Evolutionary conservation across 768 basidiomycete genomes (phyloP), one percentile per base, ranked within the genome.

Genomic region (Obba rivulosa): DNA sequence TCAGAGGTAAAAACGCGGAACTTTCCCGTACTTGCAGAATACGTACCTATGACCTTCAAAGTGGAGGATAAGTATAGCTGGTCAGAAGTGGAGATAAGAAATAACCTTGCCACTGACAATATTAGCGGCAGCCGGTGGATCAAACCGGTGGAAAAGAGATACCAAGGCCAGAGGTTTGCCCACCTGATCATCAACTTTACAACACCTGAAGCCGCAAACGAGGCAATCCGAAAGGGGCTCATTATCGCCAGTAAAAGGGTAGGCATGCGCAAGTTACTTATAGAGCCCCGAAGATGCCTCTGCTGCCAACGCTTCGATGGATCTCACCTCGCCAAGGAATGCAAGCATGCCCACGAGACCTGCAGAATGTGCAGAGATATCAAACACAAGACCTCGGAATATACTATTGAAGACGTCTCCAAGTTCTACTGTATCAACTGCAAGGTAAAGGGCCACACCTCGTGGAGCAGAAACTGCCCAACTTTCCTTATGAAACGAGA

Each of bases 391-490:
- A 65, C 62, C 0, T 1, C 24, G 7, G 36, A 45, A 17, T 60
- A 65, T 52, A 38, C 17, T 2, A 31, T 41, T 7, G n/a, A 1
- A 8, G 51, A 58, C 14, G 49, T 45, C 3, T 34, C 31, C 14
- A n/a, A 40, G 0, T 44, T 43, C 9, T 21, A 40, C 14, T 69
- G 66, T 43, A 39, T 51, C 0, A 65, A 66, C 49, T 67, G 66
- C 57, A 50, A 41, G 17, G 23, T 9, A 0, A 21, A 41, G 2
- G 65, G 64, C 1, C 68, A 69, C 42, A 59, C 63, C 1, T 52
- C 66, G 1, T 65, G 61, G 37, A 59, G 66, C 43, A 17, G 61
- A 1, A 5, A 4, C 0, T 67, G 66, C 50, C 62, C 63, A 0
- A 22, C 48, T 0, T 62, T 62, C 50, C 11, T 22, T 8, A 35